These are phyloP conservation scores for Papiliotrema fonsecae DNA, from an alignment of 1,284 basidiomycete species.

Conservation along the genomic window DNA sequence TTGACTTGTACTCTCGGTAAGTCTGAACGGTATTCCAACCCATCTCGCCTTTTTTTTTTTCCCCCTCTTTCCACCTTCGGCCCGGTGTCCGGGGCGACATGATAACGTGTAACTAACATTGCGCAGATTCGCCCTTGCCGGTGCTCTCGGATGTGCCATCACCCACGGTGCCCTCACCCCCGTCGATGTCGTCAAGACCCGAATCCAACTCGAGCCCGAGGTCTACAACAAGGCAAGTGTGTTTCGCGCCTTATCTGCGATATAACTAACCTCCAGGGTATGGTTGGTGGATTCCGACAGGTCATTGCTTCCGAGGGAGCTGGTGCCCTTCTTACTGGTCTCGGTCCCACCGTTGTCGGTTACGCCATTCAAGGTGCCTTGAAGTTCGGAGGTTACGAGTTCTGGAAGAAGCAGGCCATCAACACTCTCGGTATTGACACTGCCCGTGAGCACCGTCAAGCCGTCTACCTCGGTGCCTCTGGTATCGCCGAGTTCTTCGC, in stretches of 20 bases:
- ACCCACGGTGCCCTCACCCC: conserved; percentile 92
- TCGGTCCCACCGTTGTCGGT: conserved; percentile 85
- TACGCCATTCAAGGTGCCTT: conserved; percentile 95
- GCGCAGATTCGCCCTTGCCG: conserved; percentile 62
- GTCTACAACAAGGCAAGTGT: conserved; percentile 54
- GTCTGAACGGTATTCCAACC: no score
- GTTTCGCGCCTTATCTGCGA: no score
- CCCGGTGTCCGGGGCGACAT: neutral
- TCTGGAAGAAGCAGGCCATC: conserved; percentile 90
- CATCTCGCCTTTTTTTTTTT: neutral
- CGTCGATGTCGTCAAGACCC: conserved; percentile 93
- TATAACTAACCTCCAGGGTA: conserved; percentile 53
- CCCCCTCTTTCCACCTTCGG: no score
- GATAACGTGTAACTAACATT: neutral
- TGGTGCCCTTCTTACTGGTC: conserved; percentile 85
- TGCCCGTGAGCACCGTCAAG: conserved; percentile 80
- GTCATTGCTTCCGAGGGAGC: conserved; percentile 78
- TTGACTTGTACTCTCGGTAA: conserved; percentile 51
- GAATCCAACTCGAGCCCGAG: conserved; percentile 80
- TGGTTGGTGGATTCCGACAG: conserved; percentile 65
- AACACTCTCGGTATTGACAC: conserved; percentile 79
- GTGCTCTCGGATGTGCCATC: conserved; percentile 85
- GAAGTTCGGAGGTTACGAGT: conserved; percentile 91
- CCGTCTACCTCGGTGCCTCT: conserved; percentile 90
- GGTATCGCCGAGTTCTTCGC: conserved; percentile 94